phyloP scores from a whole-genome alignment of 441 rosid genomes.

The Corymbia calophylla region DNA sequence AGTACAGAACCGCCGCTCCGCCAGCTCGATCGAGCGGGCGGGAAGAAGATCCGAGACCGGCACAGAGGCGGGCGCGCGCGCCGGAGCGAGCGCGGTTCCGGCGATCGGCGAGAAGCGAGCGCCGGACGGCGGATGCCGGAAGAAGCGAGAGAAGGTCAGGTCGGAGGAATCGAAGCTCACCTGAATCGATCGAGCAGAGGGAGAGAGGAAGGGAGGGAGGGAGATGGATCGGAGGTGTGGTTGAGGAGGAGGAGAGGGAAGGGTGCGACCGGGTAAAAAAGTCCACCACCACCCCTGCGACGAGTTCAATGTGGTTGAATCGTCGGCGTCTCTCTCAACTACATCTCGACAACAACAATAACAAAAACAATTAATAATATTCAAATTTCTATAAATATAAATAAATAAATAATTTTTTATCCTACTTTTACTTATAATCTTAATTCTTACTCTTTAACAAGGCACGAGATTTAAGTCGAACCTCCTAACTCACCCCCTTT shows the following conservation, averaged over 20 bases:
- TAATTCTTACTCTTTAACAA: too few species aligned
- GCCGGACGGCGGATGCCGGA: not conserved
- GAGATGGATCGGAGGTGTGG: not conserved
- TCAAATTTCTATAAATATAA: too few species aligned
- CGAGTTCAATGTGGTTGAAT: not conserved
- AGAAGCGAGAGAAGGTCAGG: not conserved
- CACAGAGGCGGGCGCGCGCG: not conserved
- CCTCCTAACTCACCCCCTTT: too few species aligned
- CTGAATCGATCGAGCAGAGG: not conserved
- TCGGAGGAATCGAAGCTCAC: not conserved
- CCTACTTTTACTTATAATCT: too few species aligned
- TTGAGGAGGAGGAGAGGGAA: not conserved
- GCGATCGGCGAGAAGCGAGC: not conserved
- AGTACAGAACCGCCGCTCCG: not conserved
- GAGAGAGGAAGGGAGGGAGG: not conserved
- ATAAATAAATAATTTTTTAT: too few species aligned
- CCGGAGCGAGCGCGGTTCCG: not conserved
- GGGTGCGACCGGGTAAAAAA: slow-evolving; percentile 5
- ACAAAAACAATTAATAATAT: too few species aligned
- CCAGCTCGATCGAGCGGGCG: not conserved
- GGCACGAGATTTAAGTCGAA: too few species aligned
- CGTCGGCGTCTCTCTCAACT: not conserved
- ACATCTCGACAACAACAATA: not conserved
- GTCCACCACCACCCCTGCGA: not conserved
- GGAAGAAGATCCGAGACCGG: not conserved